Base-by-base conservation (phyloP, 257 asterid species). In the Salvia hispanica region DNA sequence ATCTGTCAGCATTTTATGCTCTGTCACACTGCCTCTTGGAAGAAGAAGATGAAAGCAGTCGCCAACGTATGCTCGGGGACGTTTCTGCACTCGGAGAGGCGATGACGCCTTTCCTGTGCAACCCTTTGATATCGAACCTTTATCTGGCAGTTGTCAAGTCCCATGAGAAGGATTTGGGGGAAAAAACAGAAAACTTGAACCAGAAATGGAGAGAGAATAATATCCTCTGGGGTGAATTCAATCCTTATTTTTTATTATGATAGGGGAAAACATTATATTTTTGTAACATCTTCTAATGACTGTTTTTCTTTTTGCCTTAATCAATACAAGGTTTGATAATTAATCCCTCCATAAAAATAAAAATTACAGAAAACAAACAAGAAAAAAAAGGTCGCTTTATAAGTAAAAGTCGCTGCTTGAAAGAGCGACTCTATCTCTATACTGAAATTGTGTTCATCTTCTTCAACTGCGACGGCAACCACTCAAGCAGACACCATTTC, bases 201-300 rank as follows among this genome's bases (percentile, higher is more conserved):
- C 69, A 60, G 51, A 73, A 65, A 67, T 69, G 69, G 77, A 72
- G 62, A 45, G 79, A 43, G 43, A 43, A 72, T 48, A 75, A 72
- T 40, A 80, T 80, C 37, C 60, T 37, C 9, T 93, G 97, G 96
- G 86, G 76, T 13, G 85, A 76, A 44, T 86, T 80, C 72, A 75
- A 85, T 76, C 97, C 91, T 63, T 90, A 90, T 62, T 93, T 93
- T 79, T 84, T 93, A 34, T 84, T 90, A 14, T 25, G 47, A 75
- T 67, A 88, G 15, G 44, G 77, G 67, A 57, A 34, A 39, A 14
- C 67, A 42, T 70, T 9, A 28, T 59, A 28, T 54, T 65, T 33
- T 31, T 53, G 74, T 68, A 45, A 37, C 72, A 33, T 70, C 31
- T 25, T 25, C 31, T 25, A 25, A 25, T 25, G 31, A 25, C 39